Conservation (phyloP, 768 basidiomycete species). For the Tulasnella sp. region DNA sequence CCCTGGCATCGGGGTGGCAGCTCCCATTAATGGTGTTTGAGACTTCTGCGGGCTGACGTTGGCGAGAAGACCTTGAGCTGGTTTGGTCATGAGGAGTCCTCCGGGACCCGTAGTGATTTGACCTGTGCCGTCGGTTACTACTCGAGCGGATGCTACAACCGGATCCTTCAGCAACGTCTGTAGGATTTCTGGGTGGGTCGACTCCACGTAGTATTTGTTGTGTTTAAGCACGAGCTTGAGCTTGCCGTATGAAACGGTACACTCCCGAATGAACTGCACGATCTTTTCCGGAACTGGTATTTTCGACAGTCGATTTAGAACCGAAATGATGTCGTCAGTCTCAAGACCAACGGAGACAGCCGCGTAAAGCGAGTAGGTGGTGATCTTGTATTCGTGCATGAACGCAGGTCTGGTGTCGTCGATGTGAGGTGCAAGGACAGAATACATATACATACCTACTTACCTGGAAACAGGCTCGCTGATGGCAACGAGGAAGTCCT, state of each 20-base stretch:
- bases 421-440: neutral
- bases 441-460: constrained; percentile 45
- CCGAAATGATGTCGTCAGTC: constrained; percentile 98
- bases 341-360: constrained; percentile 98
- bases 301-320: constrained; percentile 83
- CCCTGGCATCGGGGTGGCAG: constrained; percentile 38
- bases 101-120: constrained; percentile 63
- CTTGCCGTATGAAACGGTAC: constrained; percentile 96
- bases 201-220: constrained; percentile 97
- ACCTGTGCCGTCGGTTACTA: constrained; percentile 62
- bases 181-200: constrained; percentile 90
- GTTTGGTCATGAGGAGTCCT: constrained; percentile 53
- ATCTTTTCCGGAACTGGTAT: constrained; percentile 92
- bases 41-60: constrained; percentile 68
- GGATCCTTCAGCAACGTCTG: constrained; percentile 85
- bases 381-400: constrained; percentile 99
- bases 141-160: constrained; percentile 81
- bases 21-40: constrained; percentile 66
- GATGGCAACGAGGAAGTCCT: constrained; percentile 97
- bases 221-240: constrained; percentile 97
- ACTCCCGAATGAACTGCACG: constrained; percentile 83
- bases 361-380: constrained; percentile 96
- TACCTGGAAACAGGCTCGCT: constrained; percentile 98
- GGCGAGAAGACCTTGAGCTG: constrained; percentile 77
- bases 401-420: constrained; percentile 74